A percentile compares a stretch with the other conserved stretches of the same genome.
phyloP scores from a whole-genome alignment of 352 stramenopile species.

The Globisporangium solare region DNA sequence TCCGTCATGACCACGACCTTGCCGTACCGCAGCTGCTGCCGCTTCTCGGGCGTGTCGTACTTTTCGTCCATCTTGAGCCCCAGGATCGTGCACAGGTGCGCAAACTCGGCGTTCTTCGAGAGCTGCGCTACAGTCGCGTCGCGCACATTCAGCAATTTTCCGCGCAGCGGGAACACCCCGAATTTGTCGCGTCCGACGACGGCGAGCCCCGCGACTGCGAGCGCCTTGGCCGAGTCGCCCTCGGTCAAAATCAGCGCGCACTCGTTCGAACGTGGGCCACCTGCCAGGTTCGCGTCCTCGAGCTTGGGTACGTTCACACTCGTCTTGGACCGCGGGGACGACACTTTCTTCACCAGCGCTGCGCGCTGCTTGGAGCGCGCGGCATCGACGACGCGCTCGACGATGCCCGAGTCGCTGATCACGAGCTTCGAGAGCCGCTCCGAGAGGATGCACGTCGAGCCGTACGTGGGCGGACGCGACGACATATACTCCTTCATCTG shows the following conservation, averaged over 20 bases:
- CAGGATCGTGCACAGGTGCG: slow-evolving; percentile 97
- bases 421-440: slow-evolving; percentile 95
- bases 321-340: slow-evolving; percentile 41
- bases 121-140: slow-evolving; percentile 84
- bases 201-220: slow-evolving; percentile 97
- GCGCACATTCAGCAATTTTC: slow-evolving; percentile 92
- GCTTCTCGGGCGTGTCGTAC: slow-evolving; percentile 92
- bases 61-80: slow-evolving; percentile 95
- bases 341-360: slow-evolving; percentile 91
- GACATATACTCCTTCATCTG: slow-evolving; percentile 99
- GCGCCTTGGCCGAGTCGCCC: slow-evolving; percentile 98
- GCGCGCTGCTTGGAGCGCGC: slow-evolving; percentile 93
- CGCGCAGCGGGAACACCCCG: slow-evolving; percentile 98
- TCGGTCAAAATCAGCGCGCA: slow-evolving; percentile 99
- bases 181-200: slow-evolving; percentile 98
- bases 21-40: slow-evolving; percentile 94
- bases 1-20: slow-evolving; percentile 99
- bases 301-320: slow-evolving; percentile 96
- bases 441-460: slow-evolving; percentile 88
- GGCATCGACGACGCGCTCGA: slow-evolving; percentile 91
- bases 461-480: slow-evolving; percentile 83
- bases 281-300: slow-evolving; percentile 98
- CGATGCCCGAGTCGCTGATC: slow-evolving; percentile 92
- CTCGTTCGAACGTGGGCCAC: slow-evolving; percentile 87
- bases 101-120: slow-evolving; percentile 93